These are phyloP conservation scores for Aspergillus conjunctus DNA, from an alignment of 495 filamentous ascomycete species.

Conservation along the genomic window DNA sequence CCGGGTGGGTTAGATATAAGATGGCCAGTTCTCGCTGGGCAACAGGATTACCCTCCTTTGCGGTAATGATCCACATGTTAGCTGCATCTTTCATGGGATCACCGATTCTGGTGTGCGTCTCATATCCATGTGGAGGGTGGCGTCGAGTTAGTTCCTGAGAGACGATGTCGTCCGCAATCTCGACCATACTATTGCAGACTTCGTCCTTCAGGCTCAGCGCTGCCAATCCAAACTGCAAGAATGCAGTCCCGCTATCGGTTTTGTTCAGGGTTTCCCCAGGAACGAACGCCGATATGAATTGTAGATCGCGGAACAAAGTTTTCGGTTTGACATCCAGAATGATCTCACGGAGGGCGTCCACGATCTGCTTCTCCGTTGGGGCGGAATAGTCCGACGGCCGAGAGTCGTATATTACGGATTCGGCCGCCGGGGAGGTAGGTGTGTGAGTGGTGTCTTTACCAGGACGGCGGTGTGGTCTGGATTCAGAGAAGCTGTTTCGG, in stretches of 20 bases:
- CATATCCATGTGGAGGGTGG: slow-evolving; percentile 44
- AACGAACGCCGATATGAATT: slow-evolving; percentile 93
- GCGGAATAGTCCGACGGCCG: slow-evolving; percentile 41
- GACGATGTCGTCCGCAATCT: slow-evolving; percentile 56
- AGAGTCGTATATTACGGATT: slow-evolving; percentile 44
- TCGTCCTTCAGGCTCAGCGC: slow-evolving; percentile 89
- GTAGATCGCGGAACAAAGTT: slow-evolving; percentile 91
- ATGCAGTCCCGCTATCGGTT: slow-evolving; percentile 85
- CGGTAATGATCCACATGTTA: slow-evolving; percentile 89
- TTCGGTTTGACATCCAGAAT: slow-evolving; percentile 81
- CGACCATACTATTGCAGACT: slow-evolving; percentile 86
- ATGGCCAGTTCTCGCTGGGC: slow-evolving; percentile 95
- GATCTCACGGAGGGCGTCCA: slow-evolving; percentile 75
- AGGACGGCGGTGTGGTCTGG: slow-evolving; percentile 16
- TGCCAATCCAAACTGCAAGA: slow-evolving; percentile 90
- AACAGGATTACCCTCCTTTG: slow-evolving; percentile 87
- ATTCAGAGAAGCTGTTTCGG: slow-evolving; percentile 44
- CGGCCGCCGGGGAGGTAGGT: slow-evolving; percentile 32
- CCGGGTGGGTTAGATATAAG: slow-evolving; percentile 91
- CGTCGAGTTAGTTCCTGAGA: slow-evolving; percentile 46
- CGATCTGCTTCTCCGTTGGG: slow-evolving; percentile 62
- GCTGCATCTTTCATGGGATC: slow-evolving; percentile 79
- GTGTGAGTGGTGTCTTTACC: slow-evolving; percentile 25
- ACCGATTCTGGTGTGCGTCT: slow-evolving; percentile 39
- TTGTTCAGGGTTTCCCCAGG: slow-evolving; percentile 79